These are phyloP conservation scores for Fusarium sp. DNA, from an alignment of 2,329 filamentous ascomycete species.

Conservation along the genomic window DNA sequence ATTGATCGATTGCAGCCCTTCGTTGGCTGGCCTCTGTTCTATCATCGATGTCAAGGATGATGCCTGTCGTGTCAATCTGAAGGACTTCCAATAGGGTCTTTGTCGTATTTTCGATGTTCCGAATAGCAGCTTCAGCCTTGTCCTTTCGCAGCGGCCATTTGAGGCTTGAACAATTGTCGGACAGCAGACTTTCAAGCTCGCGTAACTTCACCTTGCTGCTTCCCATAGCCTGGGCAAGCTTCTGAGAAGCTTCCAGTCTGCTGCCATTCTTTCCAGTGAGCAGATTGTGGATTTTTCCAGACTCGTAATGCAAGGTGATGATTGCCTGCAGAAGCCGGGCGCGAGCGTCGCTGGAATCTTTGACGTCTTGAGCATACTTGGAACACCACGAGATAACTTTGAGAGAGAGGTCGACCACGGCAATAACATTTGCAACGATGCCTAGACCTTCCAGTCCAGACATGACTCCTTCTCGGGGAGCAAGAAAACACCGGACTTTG, in stretches of 20 bases:
- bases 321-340: slow-evolving; percentile 44
- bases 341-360: slow-evolving; percentile 47
- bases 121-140: neutral
- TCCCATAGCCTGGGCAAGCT: neutral
- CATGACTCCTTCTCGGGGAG: neutral
- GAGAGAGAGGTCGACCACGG: neutral
- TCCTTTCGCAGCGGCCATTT: slow-evolving; percentile 17
- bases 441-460: neutral
- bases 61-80: neutral
- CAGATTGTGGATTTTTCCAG: rapidly evolving
- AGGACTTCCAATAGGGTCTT: neutral
- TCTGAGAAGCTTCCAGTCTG: neutral
- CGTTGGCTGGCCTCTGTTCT: neutral
- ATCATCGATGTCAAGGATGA: neutral
- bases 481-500: too few relatives aligned
- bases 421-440: neutral
- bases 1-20: neutral
- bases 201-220: neutral
- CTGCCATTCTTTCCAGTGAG: neutral
- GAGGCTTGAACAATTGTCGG: slow-evolving; percentile 32
- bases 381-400: slow-evolving; percentile 36
- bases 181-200: neutral
- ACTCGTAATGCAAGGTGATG: neutral
- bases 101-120: neutral
- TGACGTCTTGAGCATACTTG: slow-evolving; percentile 50